Conservation (phyloP, 495 filamentous ascomycete genomes). For the Xylaria intraflava region DNA sequence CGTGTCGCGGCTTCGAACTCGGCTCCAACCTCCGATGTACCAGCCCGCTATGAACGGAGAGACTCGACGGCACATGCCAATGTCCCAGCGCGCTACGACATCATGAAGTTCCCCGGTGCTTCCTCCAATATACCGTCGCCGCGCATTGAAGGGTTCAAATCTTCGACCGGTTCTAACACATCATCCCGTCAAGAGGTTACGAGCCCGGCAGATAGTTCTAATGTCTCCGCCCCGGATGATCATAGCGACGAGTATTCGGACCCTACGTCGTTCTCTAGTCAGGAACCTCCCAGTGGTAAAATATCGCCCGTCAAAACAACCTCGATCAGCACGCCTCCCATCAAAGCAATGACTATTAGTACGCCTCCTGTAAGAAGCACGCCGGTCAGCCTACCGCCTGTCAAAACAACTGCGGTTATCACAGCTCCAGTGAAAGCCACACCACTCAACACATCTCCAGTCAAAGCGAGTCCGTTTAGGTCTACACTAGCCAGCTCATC, state of each 20-base stretch:
- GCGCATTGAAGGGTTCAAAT: constrained; percentile 3
- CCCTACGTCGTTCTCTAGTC: constrained; percentile 84
- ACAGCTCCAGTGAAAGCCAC: background rate
- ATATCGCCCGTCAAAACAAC: constrained; percentile 61
- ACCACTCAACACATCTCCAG: background rate
- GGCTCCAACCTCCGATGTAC: background rate
- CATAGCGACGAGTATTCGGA: constrained; percentile 92
- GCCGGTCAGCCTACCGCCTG: background rate
- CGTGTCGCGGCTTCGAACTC: background rate
- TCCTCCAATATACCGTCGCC: background rate
- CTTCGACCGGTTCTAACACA: background rate
- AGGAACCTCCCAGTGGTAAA: constrained; percentile 59
- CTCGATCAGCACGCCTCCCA: background rate
- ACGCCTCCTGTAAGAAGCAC: background rate
- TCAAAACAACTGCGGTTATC: background rate
- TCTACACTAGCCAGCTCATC: background rate
- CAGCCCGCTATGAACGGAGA: background rate
- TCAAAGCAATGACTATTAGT: constrained; percentile 10
- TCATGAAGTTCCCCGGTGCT: background rate
- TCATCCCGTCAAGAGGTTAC: constrained; percentile 1
- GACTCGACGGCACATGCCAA: background rate
- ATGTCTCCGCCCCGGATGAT: constrained; percentile 66
- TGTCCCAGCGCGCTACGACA: background rate
- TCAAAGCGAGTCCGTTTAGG: no score
- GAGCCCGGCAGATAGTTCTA: constrained; percentile 75